Evolutionary conservation across 306 rosid species (phyloP).

Genomic region (Casuarina equisetifolia): DNA sequence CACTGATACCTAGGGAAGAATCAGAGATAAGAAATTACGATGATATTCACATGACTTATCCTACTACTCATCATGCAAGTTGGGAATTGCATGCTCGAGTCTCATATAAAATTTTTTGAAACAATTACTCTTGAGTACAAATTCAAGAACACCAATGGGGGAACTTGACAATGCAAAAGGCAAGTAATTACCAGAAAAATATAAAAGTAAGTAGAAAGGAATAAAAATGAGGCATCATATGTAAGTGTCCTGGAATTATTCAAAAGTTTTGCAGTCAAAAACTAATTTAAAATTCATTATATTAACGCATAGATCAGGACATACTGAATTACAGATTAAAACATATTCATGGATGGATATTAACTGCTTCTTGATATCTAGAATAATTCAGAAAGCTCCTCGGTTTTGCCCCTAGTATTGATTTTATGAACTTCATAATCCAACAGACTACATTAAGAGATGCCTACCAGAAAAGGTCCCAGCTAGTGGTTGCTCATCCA

Average conservation of each 20-base stretch:
- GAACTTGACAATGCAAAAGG: not conserved
- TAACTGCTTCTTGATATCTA: not conserved
- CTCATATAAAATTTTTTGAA: not conserved
- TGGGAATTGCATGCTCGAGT: not conserved
- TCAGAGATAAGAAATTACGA: constrained; percentile 7
- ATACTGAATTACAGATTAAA: not conserved
- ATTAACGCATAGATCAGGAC: not conserved
- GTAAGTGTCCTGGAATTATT: not conserved
- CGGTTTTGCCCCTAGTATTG: not conserved
- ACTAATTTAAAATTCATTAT: not conserved
- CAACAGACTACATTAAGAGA: constrained; percentile 20
- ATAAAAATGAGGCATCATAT: not conserved
- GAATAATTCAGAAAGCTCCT: not conserved
- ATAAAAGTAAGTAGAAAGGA: not conserved
- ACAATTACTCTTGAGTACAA: not conserved
- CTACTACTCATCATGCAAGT: not conserved
- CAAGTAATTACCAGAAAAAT: not conserved
- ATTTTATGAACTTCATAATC: constrained; percentile 10
- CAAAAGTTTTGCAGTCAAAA: not conserved
- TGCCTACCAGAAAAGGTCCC: constrained; percentile 65
- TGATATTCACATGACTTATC: not conserved
- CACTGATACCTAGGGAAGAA: constrained; percentile 54
- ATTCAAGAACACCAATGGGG: not conserved
- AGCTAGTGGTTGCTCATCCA: constrained; percentile 49
- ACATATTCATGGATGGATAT: not conserved